A percentile compares a stretch with the other conserved stretches of the same genome.
Conservation (phyloP, 148 eudicot genomes). For the Selenicereus undatus region DNA sequence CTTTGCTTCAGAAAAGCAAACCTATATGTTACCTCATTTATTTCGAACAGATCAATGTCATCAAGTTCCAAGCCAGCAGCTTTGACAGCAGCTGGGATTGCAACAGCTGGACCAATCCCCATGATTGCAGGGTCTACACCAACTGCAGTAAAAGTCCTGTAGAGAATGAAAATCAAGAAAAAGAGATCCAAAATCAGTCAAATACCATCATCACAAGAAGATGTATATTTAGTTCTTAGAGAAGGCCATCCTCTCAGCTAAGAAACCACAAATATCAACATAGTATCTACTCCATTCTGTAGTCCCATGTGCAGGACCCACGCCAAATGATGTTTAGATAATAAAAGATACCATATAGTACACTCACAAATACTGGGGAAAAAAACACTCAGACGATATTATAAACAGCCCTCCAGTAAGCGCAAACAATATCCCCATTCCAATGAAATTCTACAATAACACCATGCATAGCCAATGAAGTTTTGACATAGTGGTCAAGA, state of each 20-base stretch:
- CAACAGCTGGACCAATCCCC: conserved; percentile 91
- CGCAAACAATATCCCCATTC: no score
- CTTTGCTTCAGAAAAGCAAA: not conserved
- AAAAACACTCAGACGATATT: no score
- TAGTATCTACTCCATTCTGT: not conserved
- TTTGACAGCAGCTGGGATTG: conserved; percentile 91
- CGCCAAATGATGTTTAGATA: not conserved
- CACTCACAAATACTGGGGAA: not conserved
- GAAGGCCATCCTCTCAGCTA: not conserved
- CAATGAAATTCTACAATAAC: no score
- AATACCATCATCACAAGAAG: not conserved
- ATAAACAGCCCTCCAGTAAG: no score
- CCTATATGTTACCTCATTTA: conserved; percentile 60
- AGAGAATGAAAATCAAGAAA: not conserved
- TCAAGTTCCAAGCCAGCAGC: conserved; percentile 89
- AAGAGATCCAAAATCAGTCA: not conserved
- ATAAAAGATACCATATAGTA: no score
- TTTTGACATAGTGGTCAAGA: no score
- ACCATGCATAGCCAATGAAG: no score
- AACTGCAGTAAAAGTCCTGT: conserved; percentile 84
- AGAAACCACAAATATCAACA: not conserved
- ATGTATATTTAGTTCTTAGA: not conserved
- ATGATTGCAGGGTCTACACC: conserved; percentile 92
- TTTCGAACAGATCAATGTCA: conserved; percentile 88
- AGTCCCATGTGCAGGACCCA: not conserved